A percentile compares a stretch with the other conserved stretches of the same genome.
Evolutionary conservation across 2,329 filamentous ascomycete genomes (phyloP).

Genomic region (Drechslerella dactyloides): DNA sequence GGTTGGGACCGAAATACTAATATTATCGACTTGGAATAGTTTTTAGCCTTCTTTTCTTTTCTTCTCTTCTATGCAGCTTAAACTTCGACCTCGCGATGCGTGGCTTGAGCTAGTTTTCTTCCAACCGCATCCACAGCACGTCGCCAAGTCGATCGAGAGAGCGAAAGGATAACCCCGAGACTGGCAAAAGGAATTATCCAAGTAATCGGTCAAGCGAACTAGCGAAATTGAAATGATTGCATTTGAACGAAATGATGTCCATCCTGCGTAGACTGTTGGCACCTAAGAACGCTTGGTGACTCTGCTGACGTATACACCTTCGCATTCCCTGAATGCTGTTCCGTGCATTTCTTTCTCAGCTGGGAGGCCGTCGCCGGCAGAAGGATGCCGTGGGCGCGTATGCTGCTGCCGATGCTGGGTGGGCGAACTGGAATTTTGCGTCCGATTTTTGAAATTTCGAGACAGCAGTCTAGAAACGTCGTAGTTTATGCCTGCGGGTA

Average conservation of each 20-base stretch:
- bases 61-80: no score
- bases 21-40: no score
- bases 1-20: conserved; percentile 48
- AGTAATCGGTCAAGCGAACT: not conserved
- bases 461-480: no score
- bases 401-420: not conserved
- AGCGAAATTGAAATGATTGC: not conserved
- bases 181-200: no score
- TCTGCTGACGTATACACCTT: conserved; percentile 43
- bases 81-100: no score
- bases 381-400: conserved; percentile 4
- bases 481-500: no score
- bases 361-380: conserved; percentile 19
- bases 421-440: not conserved
- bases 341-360: not conserved
- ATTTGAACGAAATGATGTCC: not conserved
- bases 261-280: no score
- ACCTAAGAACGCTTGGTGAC: not conserved
- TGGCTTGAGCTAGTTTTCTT: no score
- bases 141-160: not conserved
- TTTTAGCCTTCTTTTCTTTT: no score
- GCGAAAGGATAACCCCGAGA: not conserved
- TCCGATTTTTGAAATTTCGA: conserved; percentile 19
- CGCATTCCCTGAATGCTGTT: not conserved
- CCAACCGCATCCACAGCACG: no score